phyloP scores from a whole-genome alignment of 2,329 filamentous ascomycete species.

The Clonostachys sp. region DNA sequence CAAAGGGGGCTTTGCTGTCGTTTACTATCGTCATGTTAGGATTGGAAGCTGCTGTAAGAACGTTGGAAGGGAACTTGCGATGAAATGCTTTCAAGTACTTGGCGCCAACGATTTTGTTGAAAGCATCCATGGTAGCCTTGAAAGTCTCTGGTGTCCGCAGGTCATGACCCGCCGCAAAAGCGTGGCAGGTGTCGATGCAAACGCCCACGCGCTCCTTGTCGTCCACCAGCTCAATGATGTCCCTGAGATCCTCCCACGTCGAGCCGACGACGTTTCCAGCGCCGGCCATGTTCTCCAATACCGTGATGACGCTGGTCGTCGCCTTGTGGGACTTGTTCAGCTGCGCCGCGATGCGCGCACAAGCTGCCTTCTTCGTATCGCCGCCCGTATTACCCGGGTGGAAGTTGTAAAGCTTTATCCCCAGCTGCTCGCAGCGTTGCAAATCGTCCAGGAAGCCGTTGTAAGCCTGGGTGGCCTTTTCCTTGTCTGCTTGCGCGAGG shows the following conservation, averaged over 20 bases:
- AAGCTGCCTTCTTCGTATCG: conserved; percentile 61
- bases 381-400: conserved; percentile 83
- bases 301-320: conserved; percentile 71
- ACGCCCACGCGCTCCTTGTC: conserved; percentile 85
- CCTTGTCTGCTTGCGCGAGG: conserved; percentile 76
- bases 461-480: conserved; percentile 83
- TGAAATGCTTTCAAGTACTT: conserved; percentile 82
- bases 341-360: conserved; percentile 73
- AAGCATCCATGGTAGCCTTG: conserved; percentile 65
- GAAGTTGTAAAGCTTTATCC: conserved; percentile 95
- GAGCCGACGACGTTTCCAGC: conserved; percentile 83
- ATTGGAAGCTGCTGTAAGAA: neutral
- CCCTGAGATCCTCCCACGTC: conserved; percentile 78
- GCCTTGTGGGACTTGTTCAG: conserved; percentile 78
- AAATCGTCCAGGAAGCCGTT: conserved; percentile 84
- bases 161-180: conserved; percentile 93
- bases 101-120: conserved; percentile 73
- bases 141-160: conserved; percentile 73
- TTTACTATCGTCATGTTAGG: conserved; percentile 52
- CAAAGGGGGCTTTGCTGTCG: conserved; percentile 87
- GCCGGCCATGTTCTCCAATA: conserved; percentile 95
- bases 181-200: conserved; percentile 94
- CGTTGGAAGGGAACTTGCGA: conserved; percentile 18
- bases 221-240: conserved; percentile 75
- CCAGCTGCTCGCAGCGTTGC: conserved; percentile 75